Conservation (phyloP, 2,329 filamentous ascomycete species). For the Aspergillus udagawae region DNA sequence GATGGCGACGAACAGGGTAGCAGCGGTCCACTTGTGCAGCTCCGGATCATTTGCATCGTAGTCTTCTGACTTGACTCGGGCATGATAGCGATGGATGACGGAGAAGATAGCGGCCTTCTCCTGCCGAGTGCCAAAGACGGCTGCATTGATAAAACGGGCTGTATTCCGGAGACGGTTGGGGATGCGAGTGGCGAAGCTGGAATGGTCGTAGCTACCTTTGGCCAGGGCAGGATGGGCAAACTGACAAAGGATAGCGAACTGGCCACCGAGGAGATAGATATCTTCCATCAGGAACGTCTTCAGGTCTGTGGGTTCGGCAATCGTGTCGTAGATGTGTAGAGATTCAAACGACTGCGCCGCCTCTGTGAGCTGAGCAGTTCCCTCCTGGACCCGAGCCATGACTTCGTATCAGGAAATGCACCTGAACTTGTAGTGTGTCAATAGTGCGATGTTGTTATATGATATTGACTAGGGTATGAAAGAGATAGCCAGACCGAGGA, state of each 20-base stretch:
- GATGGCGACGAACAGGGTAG: constrained; percentile 23
- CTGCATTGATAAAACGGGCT: constrained; percentile 22
- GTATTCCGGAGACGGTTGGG: constrained; percentile 23
- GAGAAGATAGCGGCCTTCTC: constrained; percentile 25
- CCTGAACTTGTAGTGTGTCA: too few species aligned
- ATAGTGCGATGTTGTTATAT: too few species aligned
- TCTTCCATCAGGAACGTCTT: constrained; percentile 1
- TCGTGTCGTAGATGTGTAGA: constrained; percentile 1
- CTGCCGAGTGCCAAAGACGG: constrained; percentile 18
- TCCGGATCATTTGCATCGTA: constrained; percentile 27
- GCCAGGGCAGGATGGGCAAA: constrained; percentile 24
- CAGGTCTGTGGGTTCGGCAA: constrained; percentile 3
- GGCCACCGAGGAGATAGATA: constrained; percentile 12
- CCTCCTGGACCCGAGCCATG: too few species aligned
- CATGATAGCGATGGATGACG: constrained; percentile 22
- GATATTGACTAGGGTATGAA: too few species aligned
- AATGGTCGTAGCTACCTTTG: constrained; percentile 23
- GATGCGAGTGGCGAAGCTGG: constrained; percentile 21
- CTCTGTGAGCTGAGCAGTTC: too few species aligned
- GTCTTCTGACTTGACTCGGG: constrained; percentile 19
- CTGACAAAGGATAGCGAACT: constrained; percentile 22
- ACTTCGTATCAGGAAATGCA: too few species aligned
- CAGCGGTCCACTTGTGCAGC: constrained; percentile 27
- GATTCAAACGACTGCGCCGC: too few species aligned
- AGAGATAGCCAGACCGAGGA: too few species aligned